Evolutionary conservation across 1,284 basidiomycete species (phyloP).

Genomic region (Trametes pubescens): DNA sequence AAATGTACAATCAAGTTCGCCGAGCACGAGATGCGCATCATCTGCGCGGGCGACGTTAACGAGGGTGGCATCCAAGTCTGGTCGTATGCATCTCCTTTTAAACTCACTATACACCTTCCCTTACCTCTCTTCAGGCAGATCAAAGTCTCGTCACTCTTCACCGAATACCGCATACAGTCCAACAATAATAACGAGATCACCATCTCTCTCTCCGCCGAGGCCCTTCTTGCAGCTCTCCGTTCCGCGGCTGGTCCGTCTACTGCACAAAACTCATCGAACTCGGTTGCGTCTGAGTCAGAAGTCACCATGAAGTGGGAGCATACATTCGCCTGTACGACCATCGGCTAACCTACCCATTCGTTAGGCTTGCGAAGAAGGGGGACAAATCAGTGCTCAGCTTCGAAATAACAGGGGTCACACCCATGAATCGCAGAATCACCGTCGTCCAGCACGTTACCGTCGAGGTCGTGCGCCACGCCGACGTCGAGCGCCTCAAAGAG

Average conservation of each 20-base stretch:
- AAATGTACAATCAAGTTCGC: conserved; percentile 85
- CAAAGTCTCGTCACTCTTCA: conserved; percentile 79
- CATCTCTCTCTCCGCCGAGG: conserved; percentile 75
- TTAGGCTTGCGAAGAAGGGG: conserved; percentile 78
- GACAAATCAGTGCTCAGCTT: conserved; percentile 78
- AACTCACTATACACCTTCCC: conserved; percentile 14
- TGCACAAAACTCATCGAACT: conserved; percentile 22
- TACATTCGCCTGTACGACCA: neutral
- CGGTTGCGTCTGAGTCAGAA: conserved; percentile 49
- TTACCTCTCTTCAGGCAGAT: conserved; percentile 56
- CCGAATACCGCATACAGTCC: conserved; percentile 86
- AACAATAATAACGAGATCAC: conserved; percentile 88
- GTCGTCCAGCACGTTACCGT: conserved; percentile 80
- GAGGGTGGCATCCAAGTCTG: conserved; percentile 92
- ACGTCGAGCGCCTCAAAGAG: conserved; percentile 79
- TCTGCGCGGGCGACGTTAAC: conserved; percentile 81
- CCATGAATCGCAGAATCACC: conserved; percentile 61
- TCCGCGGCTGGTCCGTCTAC: conserved; percentile 54
- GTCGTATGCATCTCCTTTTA: conserved; percentile 69
- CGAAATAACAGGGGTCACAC: conserved; percentile 68
- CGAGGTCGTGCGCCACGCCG: conserved; percentile 77
- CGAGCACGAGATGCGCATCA: conserved; percentile 80
- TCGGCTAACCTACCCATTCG: neutral
- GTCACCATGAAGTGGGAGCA: conserved; percentile 69
- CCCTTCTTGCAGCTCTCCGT: conserved; percentile 76